Evolutionary conservation across 805 yeast species (phyloP).

Genomic region (Clavispora fructus): DNA sequence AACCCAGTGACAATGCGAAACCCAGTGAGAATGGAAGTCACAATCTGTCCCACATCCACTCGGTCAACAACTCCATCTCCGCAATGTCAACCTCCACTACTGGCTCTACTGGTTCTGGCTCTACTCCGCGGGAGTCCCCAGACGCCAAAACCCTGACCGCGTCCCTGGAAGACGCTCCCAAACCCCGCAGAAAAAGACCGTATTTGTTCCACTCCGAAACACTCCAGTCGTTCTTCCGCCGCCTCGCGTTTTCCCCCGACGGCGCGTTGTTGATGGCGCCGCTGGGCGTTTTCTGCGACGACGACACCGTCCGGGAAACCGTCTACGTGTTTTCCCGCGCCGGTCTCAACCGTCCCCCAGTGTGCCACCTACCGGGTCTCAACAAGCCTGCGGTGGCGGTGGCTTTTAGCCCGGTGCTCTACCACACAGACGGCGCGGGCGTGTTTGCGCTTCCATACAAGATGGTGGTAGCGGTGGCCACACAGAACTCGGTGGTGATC

Average conservation of each 20-base stretch:
- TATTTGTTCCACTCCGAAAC: constrained; percentile 76
- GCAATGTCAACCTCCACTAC: too few species aligned
- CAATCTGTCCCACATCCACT: too few species aligned
- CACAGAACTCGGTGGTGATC: constrained; percentile 75
- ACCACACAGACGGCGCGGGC: constrained; percentile 20
- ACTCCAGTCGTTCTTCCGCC: constrained; percentile 82
- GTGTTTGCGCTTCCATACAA: constrained; percentile 65
- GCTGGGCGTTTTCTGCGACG: constrained; percentile 54
- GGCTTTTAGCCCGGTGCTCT: constrained; percentile 66
- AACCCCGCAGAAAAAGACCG: not conserved
- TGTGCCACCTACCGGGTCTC: constrained; percentile 73
- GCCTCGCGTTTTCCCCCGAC: constrained; percentile 85
- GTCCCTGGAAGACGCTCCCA: constrained; percentile 38
- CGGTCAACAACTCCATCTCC: too few species aligned
- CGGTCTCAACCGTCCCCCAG: constrained; percentile 64
- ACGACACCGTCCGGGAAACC: constrained; percentile 52
- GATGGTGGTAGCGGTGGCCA: constrained; percentile 88
- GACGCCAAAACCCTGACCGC: too few species aligned
- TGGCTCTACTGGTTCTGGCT: too few species aligned
- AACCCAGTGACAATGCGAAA: too few species aligned
- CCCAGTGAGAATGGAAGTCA: too few species aligned
- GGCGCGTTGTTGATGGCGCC: constrained; percentile 73
- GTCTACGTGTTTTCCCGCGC: constrained; percentile 75
- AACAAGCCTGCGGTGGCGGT: constrained; percentile 81
- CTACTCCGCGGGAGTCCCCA: too few species aligned